These are phyloP conservation scores for Periconia sp. DNA, from an alignment of 2,329 filamentous ascomycete genomes.

Conservation along the genomic window DNA sequence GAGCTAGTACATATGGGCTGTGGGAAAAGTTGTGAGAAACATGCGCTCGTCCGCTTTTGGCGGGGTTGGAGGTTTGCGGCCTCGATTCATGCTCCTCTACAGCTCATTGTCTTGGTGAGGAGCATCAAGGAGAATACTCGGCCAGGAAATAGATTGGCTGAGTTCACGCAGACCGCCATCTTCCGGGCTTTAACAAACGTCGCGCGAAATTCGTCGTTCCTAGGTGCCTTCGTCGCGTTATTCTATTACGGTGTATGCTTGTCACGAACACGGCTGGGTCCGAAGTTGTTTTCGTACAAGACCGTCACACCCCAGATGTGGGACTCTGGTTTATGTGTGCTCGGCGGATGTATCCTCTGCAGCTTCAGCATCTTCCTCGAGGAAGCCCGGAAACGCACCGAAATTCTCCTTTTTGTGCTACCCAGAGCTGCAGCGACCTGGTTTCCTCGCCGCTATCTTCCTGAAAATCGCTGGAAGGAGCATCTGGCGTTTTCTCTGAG, in stretches of 20 bases:
- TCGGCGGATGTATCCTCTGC: slow-evolving; percentile 71
- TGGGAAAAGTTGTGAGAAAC: slow-evolving; percentile 72
- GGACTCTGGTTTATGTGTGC: slow-evolving; percentile 68
- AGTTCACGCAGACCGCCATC: slow-evolving; percentile 35
- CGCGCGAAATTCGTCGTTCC: slow-evolving; percentile 72
- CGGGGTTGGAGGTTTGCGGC: slow-evolving; percentile 74
- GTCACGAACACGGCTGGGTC: slow-evolving; percentile 71
- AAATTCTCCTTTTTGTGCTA: slow-evolving; percentile 78
- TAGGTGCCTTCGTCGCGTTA: slow-evolving; percentile 73
- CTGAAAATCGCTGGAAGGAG: slow-evolving; percentile 31
- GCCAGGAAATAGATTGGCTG: slow-evolving; percentile 17
- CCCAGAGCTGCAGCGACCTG: slow-evolving; percentile 75
- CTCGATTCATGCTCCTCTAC: slow-evolving; percentile 75
- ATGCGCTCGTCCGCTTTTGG: slow-evolving; percentile 68
- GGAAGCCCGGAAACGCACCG: slow-evolving; percentile 64
- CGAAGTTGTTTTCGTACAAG: slow-evolving; percentile 63
- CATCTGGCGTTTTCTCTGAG: slow-evolving; percentile 32
- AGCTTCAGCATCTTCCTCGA: slow-evolving; percentile 83
- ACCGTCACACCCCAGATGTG: slow-evolving; percentile 57
- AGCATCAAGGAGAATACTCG: slow-evolving; percentile 10
- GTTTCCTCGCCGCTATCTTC: slow-evolving; percentile 68
- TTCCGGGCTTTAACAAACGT: slow-evolving; percentile 61
- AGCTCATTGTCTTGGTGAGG: slow-evolving; percentile 48
- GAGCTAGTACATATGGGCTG: slow-evolving; percentile 81
- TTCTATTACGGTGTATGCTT: slow-evolving; percentile 89